A percentile compares a stretch with the other conserved stretches of the same genome.
Conservation (phyloP, 352 stramenopile genomes). For the Phytophthora crassamura region DNA sequence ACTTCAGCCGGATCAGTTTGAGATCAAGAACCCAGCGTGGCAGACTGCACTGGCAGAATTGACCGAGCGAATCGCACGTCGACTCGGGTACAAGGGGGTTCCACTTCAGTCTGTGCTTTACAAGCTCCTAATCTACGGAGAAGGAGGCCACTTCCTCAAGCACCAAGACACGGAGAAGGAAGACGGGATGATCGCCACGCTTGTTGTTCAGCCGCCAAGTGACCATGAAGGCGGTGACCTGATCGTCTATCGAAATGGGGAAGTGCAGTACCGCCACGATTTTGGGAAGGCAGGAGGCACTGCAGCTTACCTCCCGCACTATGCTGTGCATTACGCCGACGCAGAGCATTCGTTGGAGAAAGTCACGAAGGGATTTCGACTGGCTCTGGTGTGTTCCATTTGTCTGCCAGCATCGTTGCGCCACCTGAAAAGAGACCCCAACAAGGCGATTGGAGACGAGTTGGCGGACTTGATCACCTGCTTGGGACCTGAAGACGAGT, state of each 20-base stretch:
- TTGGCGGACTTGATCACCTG: constrained; percentile 28
- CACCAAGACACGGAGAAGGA: constrained; percentile 61
- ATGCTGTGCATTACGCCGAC: constrained; percentile 26
- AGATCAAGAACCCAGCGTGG: constrained; percentile 7
- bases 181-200: constrained; percentile 50
- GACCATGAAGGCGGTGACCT: constrained; percentile 15
- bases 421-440: neutral
- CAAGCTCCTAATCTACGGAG: constrained; percentile 55
- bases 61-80: constrained; percentile 5
- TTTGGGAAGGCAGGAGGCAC: constrained; percentile 14
- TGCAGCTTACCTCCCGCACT: constrained; percentile 6
- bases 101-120: constrained; percentile 24
- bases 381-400: constrained; percentile 25
- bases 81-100: constrained; percentile 13
- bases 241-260: constrained; percentile 9
- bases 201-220: constrained; percentile 41
- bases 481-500: constrained; percentile 46
- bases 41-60: neutral
- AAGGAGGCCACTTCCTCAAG: constrained; percentile 42
- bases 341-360: constrained; percentile 15
- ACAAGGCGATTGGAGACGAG: neutral
- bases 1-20: neutral
- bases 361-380: constrained; percentile 22
- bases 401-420: constrained; percentile 14
- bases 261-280: constrained; percentile 11